These are phyloP conservation scores for Fusarium sp. DNA, from an alignment of 2,329 filamentous ascomycete genomes.

Conservation along the genomic window DNA sequence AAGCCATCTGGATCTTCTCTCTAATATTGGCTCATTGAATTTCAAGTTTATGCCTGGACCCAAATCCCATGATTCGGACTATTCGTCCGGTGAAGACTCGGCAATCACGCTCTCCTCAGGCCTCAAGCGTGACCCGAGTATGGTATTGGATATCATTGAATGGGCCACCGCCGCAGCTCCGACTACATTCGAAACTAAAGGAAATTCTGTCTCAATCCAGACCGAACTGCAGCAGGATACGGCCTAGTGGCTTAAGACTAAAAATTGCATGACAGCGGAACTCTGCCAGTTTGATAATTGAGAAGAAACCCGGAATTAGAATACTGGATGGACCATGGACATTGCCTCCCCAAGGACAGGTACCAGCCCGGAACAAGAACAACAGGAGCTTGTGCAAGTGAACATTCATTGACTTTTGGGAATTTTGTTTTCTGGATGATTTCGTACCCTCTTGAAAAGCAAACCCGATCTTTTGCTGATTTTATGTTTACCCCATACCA, in stretches of 20 bases:
- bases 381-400: neutral
- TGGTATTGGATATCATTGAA: conserved; percentile 19
- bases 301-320: neutral
- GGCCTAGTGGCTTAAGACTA: conserved; percentile 1
- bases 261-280: neutral
- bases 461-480: neutral
- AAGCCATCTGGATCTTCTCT: conserved; percentile 3
- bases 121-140: conserved; percentile 1
- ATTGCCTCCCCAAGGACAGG: neutral
- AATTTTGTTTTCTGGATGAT: neutral
- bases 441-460: neutral
- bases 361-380: neutral
- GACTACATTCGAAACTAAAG: neutral
- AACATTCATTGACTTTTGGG: neutral
- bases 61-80: conserved; percentile 6
- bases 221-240: neutral
- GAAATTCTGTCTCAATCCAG: neutral
- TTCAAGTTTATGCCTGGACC: conserved; percentile 29
- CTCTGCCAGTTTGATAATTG: neutral
- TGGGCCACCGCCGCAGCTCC: conserved; percentile 3
- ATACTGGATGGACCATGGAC: conserved; percentile 5
- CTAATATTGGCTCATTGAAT: conserved; percentile 5
- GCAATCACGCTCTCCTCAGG: conserved; percentile 15
- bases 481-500: neutral
- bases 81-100: conserved; percentile 16